Conservation (phyloP, 2,329 filamentous ascomycete genomes). For the Taxawa tesnikishii region DNA sequence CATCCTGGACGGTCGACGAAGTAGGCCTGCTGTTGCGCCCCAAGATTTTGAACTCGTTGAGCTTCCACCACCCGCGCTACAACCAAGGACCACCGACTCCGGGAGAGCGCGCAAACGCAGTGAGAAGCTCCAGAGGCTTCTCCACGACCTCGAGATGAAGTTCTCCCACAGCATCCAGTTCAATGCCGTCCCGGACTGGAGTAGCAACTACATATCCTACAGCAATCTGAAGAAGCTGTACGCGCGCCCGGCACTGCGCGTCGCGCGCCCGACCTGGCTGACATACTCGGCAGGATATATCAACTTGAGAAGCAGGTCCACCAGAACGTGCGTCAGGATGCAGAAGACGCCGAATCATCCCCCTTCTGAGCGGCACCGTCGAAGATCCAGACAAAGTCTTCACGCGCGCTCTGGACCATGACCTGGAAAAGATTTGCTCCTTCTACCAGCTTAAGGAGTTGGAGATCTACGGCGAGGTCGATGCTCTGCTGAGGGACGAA, state of each 20-base stretch:
- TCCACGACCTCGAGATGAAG: constrained; percentile 84
- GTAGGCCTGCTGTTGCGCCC: background rate
- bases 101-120: constrained; percentile 12
- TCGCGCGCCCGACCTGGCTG: background rate
- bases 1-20: background rate
- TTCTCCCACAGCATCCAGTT: constrained; percentile 99
- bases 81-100: background rate
- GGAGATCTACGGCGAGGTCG: constrained; percentile 73
- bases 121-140: constrained; percentile 58
- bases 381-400: constrained; percentile 73
- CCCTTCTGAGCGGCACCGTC: constrained; percentile 55
- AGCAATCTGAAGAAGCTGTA: constrained; percentile 98
- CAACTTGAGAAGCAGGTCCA: constrained; percentile 78
- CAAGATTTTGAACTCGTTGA: constrained; percentile 13
- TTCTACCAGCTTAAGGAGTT: constrained; percentile 86
- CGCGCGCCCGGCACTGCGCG: constrained; percentile 23
- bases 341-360: constrained; percentile 66
- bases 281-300: constrained; percentile 59
- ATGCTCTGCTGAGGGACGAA: constrained; percentile 63
- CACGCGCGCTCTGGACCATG: constrained; percentile 65
- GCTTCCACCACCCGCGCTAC: constrained; percentile 13
- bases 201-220: constrained; percentile 93
- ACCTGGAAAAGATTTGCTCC: constrained; percentile 85
- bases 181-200: constrained; percentile 99
- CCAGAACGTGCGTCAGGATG: constrained; percentile 38